Base-by-base conservation (phyloP, 306 rosid genomes). In the Cucumis hystrix region DNA sequence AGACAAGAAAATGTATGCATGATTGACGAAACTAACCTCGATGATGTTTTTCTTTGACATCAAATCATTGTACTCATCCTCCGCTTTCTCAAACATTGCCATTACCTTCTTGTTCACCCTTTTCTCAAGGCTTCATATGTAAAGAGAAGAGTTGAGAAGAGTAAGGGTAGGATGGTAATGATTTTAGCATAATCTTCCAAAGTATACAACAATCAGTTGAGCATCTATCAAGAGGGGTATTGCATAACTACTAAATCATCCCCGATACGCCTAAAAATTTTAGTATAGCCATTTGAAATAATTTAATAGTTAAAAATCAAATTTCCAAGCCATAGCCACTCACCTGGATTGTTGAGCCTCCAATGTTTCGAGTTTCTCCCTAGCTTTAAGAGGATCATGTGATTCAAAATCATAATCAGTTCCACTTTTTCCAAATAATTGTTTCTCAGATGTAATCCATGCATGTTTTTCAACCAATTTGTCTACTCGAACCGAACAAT, bases 61-160 rank as follows among this genome's bases (percentile, higher is more conserved):
- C 79, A 95, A 82, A 77, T 92, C 97, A 75, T 90, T 95, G 84
- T 92, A 95, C 87, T 95, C 98, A n/a, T 95, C 98, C 80, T 95
- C 98, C 76, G 98, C 98, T 90, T 92, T 95, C 91, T 95, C 98
- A 83, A 95, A 95, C 98, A 95, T 92, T 60, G 98, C 97, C 96
- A 92, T 95, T 21, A 95, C 98, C 86, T 95, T 95, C 89, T 95
- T 95, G 83, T 95, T 95, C 84, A 95, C 97, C 89, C 98, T 89
- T 89, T 92, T 95, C 88, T 95, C 98, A 80, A 95, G 98, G 87
- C 98, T 93, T 83, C 86, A 86, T n/a, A 39, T 82, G 47, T 37
- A 64, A 70, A 13, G 79, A 79, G 49, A 65, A n/a, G 73, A 39
- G 52, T 66, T 40, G 11, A 66, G 54, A 15, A 8, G 6, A 14